Evolutionary conservation across 2,329 filamentous ascomycete genomes (phyloP).

Genomic region (Didymosphaeria variabile): DNA sequence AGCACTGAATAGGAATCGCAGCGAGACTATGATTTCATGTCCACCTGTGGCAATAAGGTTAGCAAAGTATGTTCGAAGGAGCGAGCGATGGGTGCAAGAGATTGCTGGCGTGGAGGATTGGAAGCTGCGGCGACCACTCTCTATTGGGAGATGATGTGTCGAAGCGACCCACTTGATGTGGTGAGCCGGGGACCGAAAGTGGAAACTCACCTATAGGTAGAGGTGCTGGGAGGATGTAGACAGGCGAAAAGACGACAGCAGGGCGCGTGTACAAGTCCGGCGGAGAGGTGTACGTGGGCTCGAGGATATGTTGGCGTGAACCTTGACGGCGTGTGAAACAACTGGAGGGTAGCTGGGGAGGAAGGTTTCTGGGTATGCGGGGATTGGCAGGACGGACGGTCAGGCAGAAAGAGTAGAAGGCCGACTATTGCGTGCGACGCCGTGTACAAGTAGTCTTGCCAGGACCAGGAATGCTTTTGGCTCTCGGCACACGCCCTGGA

Average conservation of each 20-base stretch:
- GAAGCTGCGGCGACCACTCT: background rate
- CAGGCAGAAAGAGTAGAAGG: conserved; percentile 18
- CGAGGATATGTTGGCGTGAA: conserved; percentile 22
- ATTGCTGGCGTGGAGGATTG: no score
- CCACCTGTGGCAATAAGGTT: conserved; percentile 13
- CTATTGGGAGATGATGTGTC: background rate
- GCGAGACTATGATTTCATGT: conserved; percentile 18
- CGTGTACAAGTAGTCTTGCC: conserved; percentile 36
- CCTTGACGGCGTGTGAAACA: conserved; percentile 22
- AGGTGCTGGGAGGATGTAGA: background rate
- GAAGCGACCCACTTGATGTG: background rate
- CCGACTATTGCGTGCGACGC: conserved; percentile 28
- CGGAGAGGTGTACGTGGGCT: background rate
- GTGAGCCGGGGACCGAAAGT: background rate
- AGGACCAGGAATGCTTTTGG: conserved; percentile 34
- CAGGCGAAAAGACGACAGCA: background rate
- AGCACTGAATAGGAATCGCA: background rate
- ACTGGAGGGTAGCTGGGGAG: background rate
- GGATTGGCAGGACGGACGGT: background rate
- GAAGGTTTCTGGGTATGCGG: background rate
- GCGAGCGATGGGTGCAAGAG: no score
- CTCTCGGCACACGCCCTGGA: conserved; percentile 34
- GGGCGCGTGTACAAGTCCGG: background rate
- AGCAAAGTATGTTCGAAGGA: no score
- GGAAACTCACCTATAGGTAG: conserved; percentile 4